Evolutionary conservation across 371 early-diverging fungal genomes (phyloP), one percentile per base, ranked within the genome.

Genomic region (Mycotypha africana): DNA sequence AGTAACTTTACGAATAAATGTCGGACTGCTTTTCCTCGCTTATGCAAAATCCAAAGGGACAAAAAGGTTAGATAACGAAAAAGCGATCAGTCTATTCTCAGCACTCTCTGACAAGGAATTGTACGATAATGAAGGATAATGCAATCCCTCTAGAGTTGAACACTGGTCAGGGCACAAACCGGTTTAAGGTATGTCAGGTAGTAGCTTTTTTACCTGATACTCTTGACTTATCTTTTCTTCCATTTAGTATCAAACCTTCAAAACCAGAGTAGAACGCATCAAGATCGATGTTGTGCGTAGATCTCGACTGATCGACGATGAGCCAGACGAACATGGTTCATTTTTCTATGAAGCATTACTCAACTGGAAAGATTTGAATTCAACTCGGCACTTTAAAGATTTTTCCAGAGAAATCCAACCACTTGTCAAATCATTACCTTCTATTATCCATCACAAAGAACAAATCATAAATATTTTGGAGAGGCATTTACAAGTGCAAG

Each of bases 371-470:
- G 97, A 96, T 45, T 70, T 90, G 32, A 95, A 97, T 67, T 63
- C 84, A 53, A 92, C 98, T 2, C 73, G 74, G 23, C 77, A 89
- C 22, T 97, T 91, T 61, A 73, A 74, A 9, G 67, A 63, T 10
- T 91, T 95, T 55, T 50, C 58, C 12, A 60, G 68, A 19, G 85
- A 89, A 15, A 77, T 93, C 28, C 56, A 62, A 26, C 72, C 74
- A 15, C 71, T 79, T 45, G 69, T 81, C 40, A 78, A 84, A 60
- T 86, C 91, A 3, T 62, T 97, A 17, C 82, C 91, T 31, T 86
- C 91, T 49, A 76, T 97, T 30, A 68, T 97, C 10, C 86, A 90
- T 52, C 93, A 96, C 61, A 92, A 95, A 62, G 83, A 86, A 0
- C 60, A 69, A 23, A 84, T 98, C 24, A 74, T 88, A 2, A 68